Percentiles rank a stretch among this genome's conserved stretches.
Evolutionary conservation across 352 stramenopile species (phyloP).

Genomic region (Vaucheria bursata): DNA sequence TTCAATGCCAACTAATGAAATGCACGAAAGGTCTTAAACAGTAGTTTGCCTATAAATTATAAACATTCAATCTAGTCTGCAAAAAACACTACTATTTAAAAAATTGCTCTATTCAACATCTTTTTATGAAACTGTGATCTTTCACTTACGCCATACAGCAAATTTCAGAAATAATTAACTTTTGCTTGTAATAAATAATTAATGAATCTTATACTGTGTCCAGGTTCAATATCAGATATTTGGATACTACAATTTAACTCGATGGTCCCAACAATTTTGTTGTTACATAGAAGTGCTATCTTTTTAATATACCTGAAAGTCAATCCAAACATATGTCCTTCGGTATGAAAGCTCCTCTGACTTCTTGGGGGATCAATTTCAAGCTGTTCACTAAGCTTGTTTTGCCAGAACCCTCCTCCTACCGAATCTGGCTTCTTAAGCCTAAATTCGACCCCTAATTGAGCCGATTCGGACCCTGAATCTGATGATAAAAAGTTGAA

Average conservation of each 20-base stretch:
- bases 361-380: slow-evolving; percentile 29
- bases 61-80: no score
- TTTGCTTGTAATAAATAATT: neutral
- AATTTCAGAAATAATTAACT: neutral
- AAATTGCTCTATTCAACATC: no score
- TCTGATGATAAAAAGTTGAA: slow-evolving; percentile 50
- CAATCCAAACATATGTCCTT: slow-evolving; percentile 50
- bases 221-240: no score
- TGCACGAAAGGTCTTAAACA: no score
- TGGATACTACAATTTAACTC: no score
- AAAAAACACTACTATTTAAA: no score
- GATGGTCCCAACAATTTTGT: neutral
- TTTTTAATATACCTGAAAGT: slow-evolving; percentile 74
- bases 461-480: neutral
- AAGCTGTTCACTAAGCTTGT: slow-evolving; percentile 41
- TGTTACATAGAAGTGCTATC: slow-evolving; percentile 48
- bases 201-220: neutral
- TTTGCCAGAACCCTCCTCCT: slow-evolving; percentile 44
- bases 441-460: slow-evolving; percentile 32
- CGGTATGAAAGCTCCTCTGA: slow-evolving; percentile 44
- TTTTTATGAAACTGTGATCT: no score
- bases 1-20: no score
- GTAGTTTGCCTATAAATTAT: no score
- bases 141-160: no score
- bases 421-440: slow-evolving; percentile 38